Evolutionary conservation across 2,329 filamentous ascomycete species (phyloP), one percentile per base, ranked within the genome.

Genomic region (Purpureocillium takamizusanense): DNA sequence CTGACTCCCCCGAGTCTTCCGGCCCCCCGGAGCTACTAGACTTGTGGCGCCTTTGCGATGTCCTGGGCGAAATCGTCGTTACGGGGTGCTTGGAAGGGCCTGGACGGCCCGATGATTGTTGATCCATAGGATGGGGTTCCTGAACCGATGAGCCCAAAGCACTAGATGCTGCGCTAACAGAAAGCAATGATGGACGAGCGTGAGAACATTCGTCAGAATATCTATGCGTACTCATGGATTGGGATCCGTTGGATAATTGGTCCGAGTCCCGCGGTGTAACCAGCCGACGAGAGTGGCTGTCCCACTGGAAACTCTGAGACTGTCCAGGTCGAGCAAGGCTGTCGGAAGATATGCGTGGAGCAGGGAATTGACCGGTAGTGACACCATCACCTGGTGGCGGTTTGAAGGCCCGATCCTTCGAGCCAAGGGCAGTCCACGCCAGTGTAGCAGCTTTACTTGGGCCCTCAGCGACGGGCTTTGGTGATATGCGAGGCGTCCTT

Each of bases 381-480:
- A n/a, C n/a, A n/a, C 38, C 38, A 10, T 59, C 55, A 12, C 54
- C 46, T 17, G 49, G 46, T 23, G 49, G 35, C 30, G 48, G 42
- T 41, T 53, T 55, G 33, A 48, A 31, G 39, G 51, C 42, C 33
- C 56, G 59, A 21, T 70, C 65, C 43, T 55, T 59, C 4, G 64
- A 57, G 11, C 61, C 60, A 12, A 73, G 54, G 14, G 64, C 62
- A 38, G 56, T 67, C 77, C 79, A 83, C 25, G 79, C 79, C 37
- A 82, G 52, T 3, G 74, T 76, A 18, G 79, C 79, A 31, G 79
- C 79, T 51, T 77, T 79, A 55, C 70, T 81, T 11, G 78, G 70
- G 1, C 76, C 71, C 39, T 76, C 75, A 28, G 59, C 57, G 14
- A 59, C 57, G 39, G 60, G 52, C 41, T 60, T 70, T 9, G 63